These are phyloP conservation scores for Cytospora paraplurivora DNA, from an alignment of 2,329 filamentous ascomycete species.

Conservation along the genomic window DNA sequence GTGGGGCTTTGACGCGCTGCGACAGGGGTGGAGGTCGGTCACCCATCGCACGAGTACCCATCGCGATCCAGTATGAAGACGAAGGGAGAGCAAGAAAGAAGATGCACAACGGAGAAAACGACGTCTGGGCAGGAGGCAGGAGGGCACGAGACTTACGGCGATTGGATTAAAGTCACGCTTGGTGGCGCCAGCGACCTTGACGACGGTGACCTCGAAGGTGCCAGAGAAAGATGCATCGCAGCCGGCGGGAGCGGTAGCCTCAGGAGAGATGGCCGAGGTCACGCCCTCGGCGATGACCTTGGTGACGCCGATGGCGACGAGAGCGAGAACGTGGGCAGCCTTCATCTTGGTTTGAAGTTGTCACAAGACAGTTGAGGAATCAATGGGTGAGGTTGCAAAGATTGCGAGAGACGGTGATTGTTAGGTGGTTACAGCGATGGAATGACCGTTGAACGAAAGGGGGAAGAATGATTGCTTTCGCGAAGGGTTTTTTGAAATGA, in stretches of 20 bases:
- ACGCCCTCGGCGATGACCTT: slow-evolving; percentile 48
- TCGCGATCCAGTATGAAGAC: neutral
- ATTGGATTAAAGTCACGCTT: slow-evolving; percentile 36
- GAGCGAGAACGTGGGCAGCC: slow-evolving; percentile 35
- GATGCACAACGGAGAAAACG: neutral
- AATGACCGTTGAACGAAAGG: neutral
- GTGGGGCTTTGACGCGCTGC: neutral
- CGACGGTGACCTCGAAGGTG: slow-evolving; percentile 61
- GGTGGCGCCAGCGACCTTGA: slow-evolving; percentile 42
- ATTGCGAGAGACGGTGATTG: too few species aligned
- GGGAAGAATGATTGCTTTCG: neutral
- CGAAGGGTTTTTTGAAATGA: neutral
- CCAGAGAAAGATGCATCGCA: slow-evolving; percentile 55
- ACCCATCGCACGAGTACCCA: neutral
- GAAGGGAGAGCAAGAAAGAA: neutral
- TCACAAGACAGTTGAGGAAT: neutral
- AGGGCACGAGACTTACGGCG: slow-evolving; percentile 33
- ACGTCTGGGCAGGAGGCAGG: neutral
- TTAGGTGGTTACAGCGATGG: neutral
- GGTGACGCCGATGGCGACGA: slow-evolving; percentile 47
- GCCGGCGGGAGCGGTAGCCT: slow-evolving; percentile 48
- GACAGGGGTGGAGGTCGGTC: neutral
- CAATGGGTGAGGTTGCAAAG: neutral
- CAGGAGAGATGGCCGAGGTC: slow-evolving; percentile 47
- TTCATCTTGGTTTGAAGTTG: slow-evolving; percentile 36